Conservation (phyloP, 1,139 yeast species). For the Barnettozyma hawaiiensis region DNA sequence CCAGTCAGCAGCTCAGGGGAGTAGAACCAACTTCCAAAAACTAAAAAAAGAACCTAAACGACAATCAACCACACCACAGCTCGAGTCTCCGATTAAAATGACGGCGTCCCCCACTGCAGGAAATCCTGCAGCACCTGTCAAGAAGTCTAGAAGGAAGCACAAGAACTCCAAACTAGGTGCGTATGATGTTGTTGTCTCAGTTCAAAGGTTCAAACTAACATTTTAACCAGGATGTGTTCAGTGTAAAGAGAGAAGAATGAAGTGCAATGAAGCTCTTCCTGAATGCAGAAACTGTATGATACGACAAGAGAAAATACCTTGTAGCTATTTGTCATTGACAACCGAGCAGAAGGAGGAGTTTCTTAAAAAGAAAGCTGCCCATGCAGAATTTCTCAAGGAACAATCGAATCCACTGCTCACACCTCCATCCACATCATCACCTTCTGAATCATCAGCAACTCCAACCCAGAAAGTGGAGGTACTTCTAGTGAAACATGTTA, state of each 20-base stretch:
- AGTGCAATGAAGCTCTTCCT: conserved; percentile 24
- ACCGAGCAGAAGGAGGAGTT: conserved; percentile 18
- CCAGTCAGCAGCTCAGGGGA: too few relatives aligned
- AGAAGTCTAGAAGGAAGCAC: conserved; percentile 22
- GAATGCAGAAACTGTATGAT: conserved; percentile 24
- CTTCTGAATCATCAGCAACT: background rate
- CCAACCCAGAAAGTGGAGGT: background rate
- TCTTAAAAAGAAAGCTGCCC: conserved; percentile 7
- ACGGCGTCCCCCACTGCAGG: background rate
- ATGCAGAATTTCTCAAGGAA: background rate
- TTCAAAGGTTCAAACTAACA: background rate
- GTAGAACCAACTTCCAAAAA: too few relatives aligned
- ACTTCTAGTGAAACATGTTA: conserved; percentile 12
- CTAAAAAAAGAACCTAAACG: too few relatives aligned
- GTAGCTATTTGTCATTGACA: conserved; percentile 21
- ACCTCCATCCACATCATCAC: conserved; percentile 2
- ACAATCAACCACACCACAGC: too few relatives aligned
- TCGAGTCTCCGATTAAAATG: background rate
- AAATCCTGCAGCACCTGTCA: background rate
- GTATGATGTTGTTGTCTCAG: conserved; percentile 2
- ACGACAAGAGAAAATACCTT: conserved; percentile 23
- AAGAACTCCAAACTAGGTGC: conserved; percentile 25
- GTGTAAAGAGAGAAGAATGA: conserved; percentile 26
- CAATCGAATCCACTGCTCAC: background rate
- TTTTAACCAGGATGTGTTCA: conserved; percentile 22